Percentiles rank a stretch among this genome's conserved stretches.
phyloP scores from a whole-genome alignment of 352 stramenopile genomes.

The Phytopythium oedochilum region DNA sequence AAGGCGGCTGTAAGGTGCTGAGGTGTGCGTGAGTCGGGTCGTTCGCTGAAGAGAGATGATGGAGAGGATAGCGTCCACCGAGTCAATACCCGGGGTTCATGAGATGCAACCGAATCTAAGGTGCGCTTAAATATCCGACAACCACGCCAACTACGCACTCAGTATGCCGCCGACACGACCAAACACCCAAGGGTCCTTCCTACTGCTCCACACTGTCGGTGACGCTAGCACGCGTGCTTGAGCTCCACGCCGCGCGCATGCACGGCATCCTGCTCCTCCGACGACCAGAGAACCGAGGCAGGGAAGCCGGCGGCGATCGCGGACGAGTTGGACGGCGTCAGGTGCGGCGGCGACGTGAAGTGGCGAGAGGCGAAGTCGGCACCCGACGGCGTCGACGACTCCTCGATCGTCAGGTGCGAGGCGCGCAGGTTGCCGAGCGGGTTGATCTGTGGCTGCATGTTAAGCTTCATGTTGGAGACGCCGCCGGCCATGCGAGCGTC shows the following conservation, averaged over 20 bases:
- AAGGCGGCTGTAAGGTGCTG: too few species aligned
- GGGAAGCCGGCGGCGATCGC: slow-evolving; percentile 33
- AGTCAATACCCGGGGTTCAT: too few species aligned
- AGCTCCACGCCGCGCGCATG: slow-evolving; percentile 6
- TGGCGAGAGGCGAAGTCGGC: slow-evolving; percentile 6
- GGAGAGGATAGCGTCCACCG: too few species aligned
- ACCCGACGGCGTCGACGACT: slow-evolving; percentile 26
- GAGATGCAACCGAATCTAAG: too few species aligned
- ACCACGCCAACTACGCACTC: background rate
- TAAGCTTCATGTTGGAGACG: slow-evolving; percentile 53
- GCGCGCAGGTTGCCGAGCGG: slow-evolving; percentile 6
- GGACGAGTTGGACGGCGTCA: slow-evolving; percentile 39
- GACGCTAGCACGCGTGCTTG: slow-evolving; percentile 4
- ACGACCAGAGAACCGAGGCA: slow-evolving; percentile 41
- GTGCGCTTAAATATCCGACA: slow-evolving; percentile 1
- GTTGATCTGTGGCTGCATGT: slow-evolving; percentile 25
- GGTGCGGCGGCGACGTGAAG: slow-evolving; percentile 34
- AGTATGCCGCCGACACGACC: background rate
- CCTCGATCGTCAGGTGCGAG: slow-evolving; percentile 8
- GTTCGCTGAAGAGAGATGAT: too few species aligned
- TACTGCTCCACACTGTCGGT: background rate
- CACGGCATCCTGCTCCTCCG: slow-evolving; percentile 21
- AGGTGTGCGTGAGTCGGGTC: background rate
- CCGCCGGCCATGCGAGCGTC: slow-evolving; percentile 43
- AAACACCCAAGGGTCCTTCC: background rate